Percentiles rank a stretch among this genome's conserved stretches.
Conservation (phyloP, 495 filamentous ascomycete species). For the Penicillium fimorum region DNA sequence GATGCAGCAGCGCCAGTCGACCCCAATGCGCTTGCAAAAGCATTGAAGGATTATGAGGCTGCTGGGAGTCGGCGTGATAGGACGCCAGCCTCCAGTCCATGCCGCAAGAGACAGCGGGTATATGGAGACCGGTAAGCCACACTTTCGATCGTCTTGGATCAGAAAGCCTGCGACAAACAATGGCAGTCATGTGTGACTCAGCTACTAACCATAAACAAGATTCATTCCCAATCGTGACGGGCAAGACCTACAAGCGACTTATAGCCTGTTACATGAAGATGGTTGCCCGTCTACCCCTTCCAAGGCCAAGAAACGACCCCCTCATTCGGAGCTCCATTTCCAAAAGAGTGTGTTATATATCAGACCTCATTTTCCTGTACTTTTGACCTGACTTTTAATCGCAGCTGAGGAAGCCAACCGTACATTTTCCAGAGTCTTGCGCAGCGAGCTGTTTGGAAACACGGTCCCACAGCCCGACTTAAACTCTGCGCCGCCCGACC, state of each 20-base stretch:
- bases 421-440: constrained; percentile 83
- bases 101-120: constrained; percentile 80
- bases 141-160: constrained; percentile 12
- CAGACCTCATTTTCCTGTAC: not conserved
- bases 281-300: constrained; percentile 89
- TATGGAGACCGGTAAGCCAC: constrained; percentile 72
- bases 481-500: constrained; percentile 62
- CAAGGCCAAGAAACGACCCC: constrained; percentile 75
- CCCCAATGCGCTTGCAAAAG: constrained; percentile 58
- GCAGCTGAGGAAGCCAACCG: constrained; percentile 93
- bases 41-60: constrained; percentile 62
- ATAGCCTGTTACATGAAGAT: constrained; percentile 85
- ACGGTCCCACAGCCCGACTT: constrained; percentile 81
- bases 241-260: constrained; percentile 88
- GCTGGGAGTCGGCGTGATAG: constrained; percentile 61
- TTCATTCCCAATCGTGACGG: constrained; percentile 96
- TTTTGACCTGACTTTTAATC: constrained; percentile 30
- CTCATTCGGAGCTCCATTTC: constrained; percentile 88
- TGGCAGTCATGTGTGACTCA: not conserved
- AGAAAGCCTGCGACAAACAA: not conserved
- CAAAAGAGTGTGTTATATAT: constrained; percentile 72
- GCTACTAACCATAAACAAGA: constrained; percentile 42
- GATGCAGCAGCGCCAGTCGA: constrained; percentile 58
- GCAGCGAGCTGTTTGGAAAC: constrained; percentile 85
- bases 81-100: constrained; percentile 74